Base-by-base conservation (phyloP, 768 basidiomycete species). In the Mycena crocata region DNA sequence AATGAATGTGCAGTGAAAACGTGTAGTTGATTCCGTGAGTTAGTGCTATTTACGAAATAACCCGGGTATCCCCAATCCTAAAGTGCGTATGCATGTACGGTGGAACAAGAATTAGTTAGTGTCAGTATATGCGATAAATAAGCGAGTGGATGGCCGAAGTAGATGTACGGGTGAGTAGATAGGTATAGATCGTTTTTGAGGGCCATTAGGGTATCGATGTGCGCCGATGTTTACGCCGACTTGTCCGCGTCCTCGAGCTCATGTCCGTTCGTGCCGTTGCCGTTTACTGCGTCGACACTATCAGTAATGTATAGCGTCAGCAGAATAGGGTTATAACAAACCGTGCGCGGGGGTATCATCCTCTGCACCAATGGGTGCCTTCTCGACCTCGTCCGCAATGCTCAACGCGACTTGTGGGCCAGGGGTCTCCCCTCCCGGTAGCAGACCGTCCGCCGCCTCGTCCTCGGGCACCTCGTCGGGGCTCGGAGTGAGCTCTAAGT, bases 321-420 rank as follows among this genome's bases (percentile, higher is more conserved):
- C 2, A 5, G 13, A 13, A 34, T 26, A 4, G 1, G 28, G 42
- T 45, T 15, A 40, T 51, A 21, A 63, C 67, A 30, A 32, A 68
- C 67, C 67, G 31, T 68, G 60, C 40, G 57, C 54, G 31, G 37
- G 32, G 3, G 46, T 51, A 49, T 52, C 62, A 12, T 63, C 68
- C 23, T 57, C 62, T 37, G 64, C 57, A n/a, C 52, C 52, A 51
- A 31, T 57, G 40, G 54, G 40, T n/a, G 55, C 58, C n/a, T 30
- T 64, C 21, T 42, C 59, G 52, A 45, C 48, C 15, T 28, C 31
- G 19, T 56, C 56, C 48, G 51, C 61, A 17, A 60, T 46, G 21
- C 32, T 66, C 42, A 73, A 50, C 42, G 70, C 64, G 19, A 58
- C 60, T 42, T 71, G 67, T 8, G 72, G 72, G 23, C 74, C 73